phyloP scores from a whole-genome alignment of 1,284 basidiomycete genomes.

The Polyporus tsugae region DNA sequence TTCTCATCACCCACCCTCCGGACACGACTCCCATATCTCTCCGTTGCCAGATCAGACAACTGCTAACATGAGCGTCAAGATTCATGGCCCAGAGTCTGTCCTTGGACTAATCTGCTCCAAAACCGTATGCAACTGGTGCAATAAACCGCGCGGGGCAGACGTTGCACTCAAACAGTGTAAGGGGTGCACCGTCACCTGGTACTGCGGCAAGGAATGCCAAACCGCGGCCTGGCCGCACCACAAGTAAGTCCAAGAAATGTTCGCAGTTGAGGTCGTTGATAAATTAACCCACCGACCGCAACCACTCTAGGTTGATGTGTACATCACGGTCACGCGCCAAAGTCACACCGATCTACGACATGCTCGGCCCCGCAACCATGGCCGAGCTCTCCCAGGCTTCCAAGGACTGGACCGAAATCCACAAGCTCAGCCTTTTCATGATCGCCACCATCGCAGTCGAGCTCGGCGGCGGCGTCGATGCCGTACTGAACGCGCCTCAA shows the following conservation, averaged over 20 bases:
- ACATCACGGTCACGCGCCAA: background rate
- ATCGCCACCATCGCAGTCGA: background rate
- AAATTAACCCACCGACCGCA: background rate
- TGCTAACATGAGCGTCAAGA: background rate
- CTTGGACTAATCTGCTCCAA: background rate
- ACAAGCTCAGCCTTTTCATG: background rate
- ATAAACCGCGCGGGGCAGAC: background rate
- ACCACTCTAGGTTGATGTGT: background rate
- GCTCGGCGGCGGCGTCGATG: background rate
- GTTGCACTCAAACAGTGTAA: background rate
- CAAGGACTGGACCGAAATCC: background rate
- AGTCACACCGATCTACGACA: background rate
- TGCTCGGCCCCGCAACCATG: background rate
- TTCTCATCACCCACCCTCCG: too few species aligned
- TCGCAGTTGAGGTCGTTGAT: background rate
- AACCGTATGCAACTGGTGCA: background rate
- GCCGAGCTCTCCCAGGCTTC: background rate
- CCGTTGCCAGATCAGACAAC: too few species aligned
- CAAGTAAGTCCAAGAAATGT: background rate
- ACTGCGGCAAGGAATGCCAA: background rate
- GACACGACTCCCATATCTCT: too few species aligned
- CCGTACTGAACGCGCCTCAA: background rate
- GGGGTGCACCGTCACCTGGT: background rate
- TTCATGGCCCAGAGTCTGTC: background rate
- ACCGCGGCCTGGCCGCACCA: background rate